Percentiles rank a stretch among this genome's conserved stretches.
These are phyloP conservation scores for Pluteus cervinus DNA, from an alignment of 768 basidiomycete species.

Conservation along the genomic window DNA sequence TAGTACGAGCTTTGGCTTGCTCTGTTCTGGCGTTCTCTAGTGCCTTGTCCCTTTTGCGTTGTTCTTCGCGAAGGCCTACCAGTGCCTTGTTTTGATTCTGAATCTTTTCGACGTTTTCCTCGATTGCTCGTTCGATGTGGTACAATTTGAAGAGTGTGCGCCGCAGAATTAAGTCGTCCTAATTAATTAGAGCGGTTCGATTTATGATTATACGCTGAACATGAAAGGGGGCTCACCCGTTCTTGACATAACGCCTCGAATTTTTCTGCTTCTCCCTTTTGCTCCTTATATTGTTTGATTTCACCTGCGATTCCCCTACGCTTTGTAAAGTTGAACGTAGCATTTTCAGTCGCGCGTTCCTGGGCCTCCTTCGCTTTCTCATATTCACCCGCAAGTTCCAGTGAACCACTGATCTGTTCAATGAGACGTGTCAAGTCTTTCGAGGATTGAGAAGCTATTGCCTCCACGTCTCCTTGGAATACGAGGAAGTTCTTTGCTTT, in stretches of 20 bases:
- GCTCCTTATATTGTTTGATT: slow-evolving; percentile 96
- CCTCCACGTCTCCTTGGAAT: slow-evolving; percentile 98
- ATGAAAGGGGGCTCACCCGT: slow-evolving; percentile 49
- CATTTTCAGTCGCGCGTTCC: slow-evolving; percentile 88
- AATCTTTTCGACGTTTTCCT: slow-evolving; percentile 64
- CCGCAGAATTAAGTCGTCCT: slow-evolving; percentile 80
- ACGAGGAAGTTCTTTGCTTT: slow-evolving; percentile 99
- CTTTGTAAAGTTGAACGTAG: slow-evolving; percentile 92
- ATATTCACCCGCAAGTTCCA: slow-evolving; percentile 85
- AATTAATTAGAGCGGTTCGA: slow-evolving; percentile 6
- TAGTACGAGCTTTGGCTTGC: slow-evolving; percentile 71
- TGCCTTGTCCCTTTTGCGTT: slow-evolving; percentile 61
- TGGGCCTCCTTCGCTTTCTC: slow-evolving; percentile 84
- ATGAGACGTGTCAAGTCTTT: slow-evolving; percentile 85
- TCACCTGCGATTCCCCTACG: slow-evolving; percentile 90
- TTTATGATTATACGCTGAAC: background rate
- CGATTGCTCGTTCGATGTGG: slow-evolving; percentile 83
- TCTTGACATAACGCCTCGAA: slow-evolving; percentile 77
- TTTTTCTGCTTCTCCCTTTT: slow-evolving; percentile 86
- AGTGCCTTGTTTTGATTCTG: slow-evolving; percentile 70
- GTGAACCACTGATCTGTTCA: slow-evolving; percentile 92
- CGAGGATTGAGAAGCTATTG: slow-evolving; percentile 91
- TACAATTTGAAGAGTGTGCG: slow-evolving; percentile 85
- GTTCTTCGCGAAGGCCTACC: slow-evolving; percentile 59
- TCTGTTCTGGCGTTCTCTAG: slow-evolving; percentile 70